Evolutionary conservation across 805 yeast genomes (phyloP).

Genomic region (Yamadazyma phyllophila): DNA sequence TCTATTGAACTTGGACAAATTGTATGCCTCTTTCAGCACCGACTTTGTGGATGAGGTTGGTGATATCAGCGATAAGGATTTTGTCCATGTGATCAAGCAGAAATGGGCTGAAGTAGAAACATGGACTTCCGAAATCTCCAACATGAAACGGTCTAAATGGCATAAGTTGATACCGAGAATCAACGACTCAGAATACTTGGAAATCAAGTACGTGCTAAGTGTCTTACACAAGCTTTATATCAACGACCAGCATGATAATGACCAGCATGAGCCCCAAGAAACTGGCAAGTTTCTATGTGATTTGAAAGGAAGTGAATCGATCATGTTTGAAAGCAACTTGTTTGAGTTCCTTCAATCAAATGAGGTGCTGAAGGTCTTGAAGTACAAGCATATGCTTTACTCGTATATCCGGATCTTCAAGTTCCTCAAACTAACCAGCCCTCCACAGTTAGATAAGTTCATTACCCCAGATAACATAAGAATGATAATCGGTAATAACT

Average conservation of each 20-base stretch:
- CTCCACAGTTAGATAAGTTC: constrained; percentile 28
- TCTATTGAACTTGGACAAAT: constrained; percentile 37
- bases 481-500: constrained; percentile 53
- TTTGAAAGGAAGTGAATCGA: constrained; percentile 1
- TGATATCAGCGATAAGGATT: constrained; percentile 5
- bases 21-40: constrained; percentile 25
- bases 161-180: constrained; percentile 40
- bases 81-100: constrained; percentile 14
- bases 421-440: constrained; percentile 42
- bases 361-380: constrained; percentile 44
- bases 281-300: constrained; percentile 5
- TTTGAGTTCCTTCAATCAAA: constrained; percentile 51
- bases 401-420: constrained; percentile 49
- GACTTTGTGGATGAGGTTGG: constrained; percentile 20
- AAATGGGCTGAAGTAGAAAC: constrained; percentile 38
- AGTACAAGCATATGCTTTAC: constrained; percentile 46
- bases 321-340: constrained; percentile 19
- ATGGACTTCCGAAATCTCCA: constrained; percentile 36
- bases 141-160: constrained; percentile 36
- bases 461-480: constrained; percentile 43
- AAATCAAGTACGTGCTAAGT: constrained; percentile 47
- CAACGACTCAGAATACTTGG: constrained; percentile 53
- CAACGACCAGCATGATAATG: constrained; percentile 4
- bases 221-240: constrained; percentile 31
- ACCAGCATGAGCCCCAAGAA: neutral